Evolutionary conservation across 2,329 filamentous ascomycete genomes (phyloP), one percentile per base, ranked within the genome.

Genomic region (Kalmusia sp.): DNA sequence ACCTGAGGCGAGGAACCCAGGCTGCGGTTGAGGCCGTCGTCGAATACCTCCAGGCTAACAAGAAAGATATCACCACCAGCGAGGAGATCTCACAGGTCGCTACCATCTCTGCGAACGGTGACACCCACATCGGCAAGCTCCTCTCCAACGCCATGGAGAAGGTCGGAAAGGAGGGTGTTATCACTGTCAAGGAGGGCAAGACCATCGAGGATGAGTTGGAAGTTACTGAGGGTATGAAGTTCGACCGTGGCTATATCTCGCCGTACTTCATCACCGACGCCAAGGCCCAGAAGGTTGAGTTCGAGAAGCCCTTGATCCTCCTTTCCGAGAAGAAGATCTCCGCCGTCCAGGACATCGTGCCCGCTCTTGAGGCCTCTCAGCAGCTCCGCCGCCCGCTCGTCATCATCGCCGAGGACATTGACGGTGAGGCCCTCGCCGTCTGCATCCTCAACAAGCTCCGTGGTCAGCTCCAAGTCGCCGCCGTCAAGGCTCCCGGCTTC

Each of bases 321-420:
- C 91, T 99, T 51, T 98, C 95, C 7, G 95, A 99, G 87, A 98
- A 97, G 91, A 99, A 99, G 89, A 99, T 99, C 80, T 99, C 95
- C 47, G 92, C 93, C 56, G 95, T 98, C 55, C 93, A 98, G 83
- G 95, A 99, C 79, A 98, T 99, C 74, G 93, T 99, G 73, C 95
- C 95, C 62, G 92, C 95, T 62, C 92, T 99, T 52, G 95, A 99
- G 84, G 92, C 92, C 66, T 98, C 95, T 54, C 96, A 95, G 69
- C 92, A 96, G 80, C 86, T 91, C 76, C 93, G 95, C 78, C 91
- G 95, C 63, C 95, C 95, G 62, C 89, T 99, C 45, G 89, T 99
- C 76, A 99, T 99, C 82, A 96, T 99, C 72, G 95, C 95, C 59
- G 95, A 99, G 85, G 95, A 99, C 77, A 97, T 99, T 74, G 95